Conservation (phyloP, 2,329 filamentous ascomycete species). For the Fusarium caatingaense region DNA sequence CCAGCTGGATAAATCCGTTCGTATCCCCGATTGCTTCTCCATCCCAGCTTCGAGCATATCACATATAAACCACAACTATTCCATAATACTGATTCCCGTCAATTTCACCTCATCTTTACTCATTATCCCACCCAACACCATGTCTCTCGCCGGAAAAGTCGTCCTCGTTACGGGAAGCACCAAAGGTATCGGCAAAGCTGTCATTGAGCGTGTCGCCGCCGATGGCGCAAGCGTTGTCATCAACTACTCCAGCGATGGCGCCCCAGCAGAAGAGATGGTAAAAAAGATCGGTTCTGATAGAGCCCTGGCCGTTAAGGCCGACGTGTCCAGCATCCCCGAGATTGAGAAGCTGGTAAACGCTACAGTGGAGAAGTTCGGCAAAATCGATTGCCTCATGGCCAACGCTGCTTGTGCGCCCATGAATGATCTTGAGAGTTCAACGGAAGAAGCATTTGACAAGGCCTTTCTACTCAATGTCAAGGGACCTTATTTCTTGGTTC, state of each 20-base stretch:
- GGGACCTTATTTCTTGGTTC: conserved; percentile 8
- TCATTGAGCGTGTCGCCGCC: conserved; percentile 1
- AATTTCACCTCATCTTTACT: fast-evolving
- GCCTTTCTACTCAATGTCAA: conserved; percentile 7
- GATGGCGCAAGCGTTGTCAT: conserved; percentile 13
- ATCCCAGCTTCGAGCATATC: fast-evolving
- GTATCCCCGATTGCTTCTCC: neutral
- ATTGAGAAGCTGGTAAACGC: neutral
- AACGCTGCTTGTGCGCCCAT: conserved; percentile 15
- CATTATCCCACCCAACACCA: fast-evolving
- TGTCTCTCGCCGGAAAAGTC: conserved; percentile 4
- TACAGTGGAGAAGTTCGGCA: conserved; percentile 4
- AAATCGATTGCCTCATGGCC: conserved; percentile 12
- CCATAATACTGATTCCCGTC: fast-evolving
- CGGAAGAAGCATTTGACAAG: conserved; percentile 7
- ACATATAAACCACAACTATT: neutral
- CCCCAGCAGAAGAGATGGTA: conserved; percentile 2
- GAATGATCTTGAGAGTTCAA: conserved; percentile 10
- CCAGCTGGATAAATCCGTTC: neutral
- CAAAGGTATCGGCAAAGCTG: conserved; percentile 14
- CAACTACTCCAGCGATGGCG: conserved; percentile 4
- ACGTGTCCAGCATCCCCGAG: neutral
- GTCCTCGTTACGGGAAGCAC: conserved; percentile 2
- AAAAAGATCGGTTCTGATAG: neutral
- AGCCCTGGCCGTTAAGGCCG: neutral